A percentile compares a stretch with the other conserved stretches of the same genome.
phyloP scores from a whole-genome alignment of 768 basidiomycete genomes.

The Russula ochroleuca region DNA sequence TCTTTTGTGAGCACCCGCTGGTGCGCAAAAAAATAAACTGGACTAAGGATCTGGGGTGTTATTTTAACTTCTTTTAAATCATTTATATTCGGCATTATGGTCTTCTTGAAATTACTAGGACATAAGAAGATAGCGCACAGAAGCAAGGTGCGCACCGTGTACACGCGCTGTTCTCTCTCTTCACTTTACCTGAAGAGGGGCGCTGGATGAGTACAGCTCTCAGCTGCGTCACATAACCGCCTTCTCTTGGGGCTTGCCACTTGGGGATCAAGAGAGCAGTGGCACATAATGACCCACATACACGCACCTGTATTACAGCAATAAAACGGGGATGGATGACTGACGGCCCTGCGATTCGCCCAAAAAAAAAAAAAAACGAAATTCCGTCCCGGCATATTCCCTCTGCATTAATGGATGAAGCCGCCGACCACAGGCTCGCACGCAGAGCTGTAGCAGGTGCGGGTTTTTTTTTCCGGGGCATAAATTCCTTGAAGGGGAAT shows the following conservation, averaged over 20 bases:
- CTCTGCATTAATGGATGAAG: neutral
- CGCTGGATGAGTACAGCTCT: neutral
- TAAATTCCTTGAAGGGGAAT: slow-evolving; percentile 7
- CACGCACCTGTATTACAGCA: too few relatives aligned
- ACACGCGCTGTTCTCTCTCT: neutral
- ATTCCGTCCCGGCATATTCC: neutral
- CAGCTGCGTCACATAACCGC: neutral
- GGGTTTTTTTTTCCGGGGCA: neutral
- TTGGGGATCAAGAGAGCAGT: neutral
- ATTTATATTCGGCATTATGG: neutral
- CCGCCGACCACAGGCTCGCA: too few relatives aligned
- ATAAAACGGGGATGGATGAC: neutral
- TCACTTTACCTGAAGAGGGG: neutral
- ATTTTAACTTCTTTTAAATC: neutral
- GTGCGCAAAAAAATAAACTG: neutral
- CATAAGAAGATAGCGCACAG: neutral
- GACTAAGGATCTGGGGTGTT: neutral
- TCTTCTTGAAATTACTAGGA: neutral
- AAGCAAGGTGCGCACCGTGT: neutral
- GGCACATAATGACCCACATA: neutral
- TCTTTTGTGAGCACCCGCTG: neutral
- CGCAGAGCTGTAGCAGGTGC: too few relatives aligned
- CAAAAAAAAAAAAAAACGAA: neutral
- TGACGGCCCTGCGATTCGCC: slow-evolving; percentile 7
- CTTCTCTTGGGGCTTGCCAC: neutral